Evolutionary conservation across 805 yeast species (phyloP), one percentile per base, ranked within the genome.

Genomic region (Scheffersomyces coipomensis): DNA sequence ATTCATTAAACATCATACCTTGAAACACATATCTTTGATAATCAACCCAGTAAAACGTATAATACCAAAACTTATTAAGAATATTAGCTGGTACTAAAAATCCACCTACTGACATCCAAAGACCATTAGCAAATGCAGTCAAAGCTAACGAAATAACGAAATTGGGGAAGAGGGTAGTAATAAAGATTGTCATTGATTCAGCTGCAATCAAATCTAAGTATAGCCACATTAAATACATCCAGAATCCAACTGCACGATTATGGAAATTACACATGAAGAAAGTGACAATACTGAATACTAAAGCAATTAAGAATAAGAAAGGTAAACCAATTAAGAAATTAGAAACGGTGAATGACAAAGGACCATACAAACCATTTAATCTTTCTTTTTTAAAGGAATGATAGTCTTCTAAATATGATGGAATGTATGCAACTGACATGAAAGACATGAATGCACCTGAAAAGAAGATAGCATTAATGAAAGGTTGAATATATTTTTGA

Each of bases 381-480:
- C 54, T 43, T 29, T 66, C 71, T 41, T 62, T 58, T 29, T 45
- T 49, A 45, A 46, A 66, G 12, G 60, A 38, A 6, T 45, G 40
- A 39, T 47, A 56, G 39, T 65, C 71, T 44, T 65, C 71, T 15
- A 66, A 43, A 40, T 54, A 65, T 8, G 72, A 55, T 11, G 71
- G 72, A 37, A 67, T 62, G 41, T 65, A 65, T 3, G 71, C 72
- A 24, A 66, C 73, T 1, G 69, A 54, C 72, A 66, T 66, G 43
- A 66, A 66, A n/a, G 69, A 64, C 71, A 66, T 66, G 48, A 67
- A 67, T 8, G 73, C 72, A n/a, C 70, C 71, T 13, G 66, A 60
- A 47, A 66, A 67, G 52, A 67, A 67, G 29, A 67, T 59, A 12
- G 68, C 71, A 36, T 55, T 56, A 35, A 56, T 61, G 10, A 62